A percentile compares a stretch with the other conserved stretches of the same genome.
phyloP scores from a whole-genome alignment of 2,329 filamentous ascomycete species.

The Fusarium tanahbumbuense region DNA sequence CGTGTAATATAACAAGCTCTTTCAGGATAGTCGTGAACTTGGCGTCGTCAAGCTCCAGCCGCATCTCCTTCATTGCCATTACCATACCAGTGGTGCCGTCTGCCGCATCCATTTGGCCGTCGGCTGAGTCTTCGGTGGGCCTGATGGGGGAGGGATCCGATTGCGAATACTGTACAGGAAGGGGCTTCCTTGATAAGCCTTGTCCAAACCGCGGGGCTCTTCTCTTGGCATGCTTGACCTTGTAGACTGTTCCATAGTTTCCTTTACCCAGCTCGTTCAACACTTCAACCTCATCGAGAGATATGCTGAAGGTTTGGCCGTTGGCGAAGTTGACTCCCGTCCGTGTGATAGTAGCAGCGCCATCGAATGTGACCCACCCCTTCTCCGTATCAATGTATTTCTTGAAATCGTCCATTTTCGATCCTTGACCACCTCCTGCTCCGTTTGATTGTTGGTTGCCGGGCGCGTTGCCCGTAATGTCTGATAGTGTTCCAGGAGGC shows the following conservation, averaged over 20 bases:
- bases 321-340: slow-evolving; percentile 93
- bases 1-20: slow-evolving; percentile 94
- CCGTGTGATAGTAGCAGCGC: slow-evolving; percentile 89
- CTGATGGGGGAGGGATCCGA: slow-evolving; percentile 52
- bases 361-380: slow-evolving; percentile 91
- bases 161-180: slow-evolving; percentile 53
- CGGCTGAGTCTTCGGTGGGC: slow-evolving; percentile 45
- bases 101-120: slow-evolving; percentile 46
- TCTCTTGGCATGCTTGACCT: slow-evolving; percentile 85
- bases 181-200: slow-evolving; percentile 63
- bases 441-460: slow-evolving; percentile 49
- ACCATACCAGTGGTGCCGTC: slow-evolving; percentile 76
- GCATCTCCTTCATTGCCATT: slow-evolving; percentile 99
- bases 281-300: slow-evolving; percentile 93
- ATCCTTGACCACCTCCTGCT: slow-evolving; percentile 52
- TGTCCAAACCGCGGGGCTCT: slow-evolving; percentile 68
- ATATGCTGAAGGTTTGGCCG: slow-evolving; percentile 91
- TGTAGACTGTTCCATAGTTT: slow-evolving; percentile 98
- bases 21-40: slow-evolving; percentile 98
- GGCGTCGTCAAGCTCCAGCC: slow-evolving; percentile 92
- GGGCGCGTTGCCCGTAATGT: slow-evolving; percentile 49
- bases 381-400: slow-evolving; percentile 93
- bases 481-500: slow-evolving; percentile 57
- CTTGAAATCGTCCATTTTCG: slow-evolving; percentile 69
- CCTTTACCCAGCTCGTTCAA: slow-evolving; percentile 95